These are phyloP conservation scores for Aspergillus sparsus DNA, from an alignment of 495 filamentous ascomycete genomes.

Conservation along the genomic window DNA sequence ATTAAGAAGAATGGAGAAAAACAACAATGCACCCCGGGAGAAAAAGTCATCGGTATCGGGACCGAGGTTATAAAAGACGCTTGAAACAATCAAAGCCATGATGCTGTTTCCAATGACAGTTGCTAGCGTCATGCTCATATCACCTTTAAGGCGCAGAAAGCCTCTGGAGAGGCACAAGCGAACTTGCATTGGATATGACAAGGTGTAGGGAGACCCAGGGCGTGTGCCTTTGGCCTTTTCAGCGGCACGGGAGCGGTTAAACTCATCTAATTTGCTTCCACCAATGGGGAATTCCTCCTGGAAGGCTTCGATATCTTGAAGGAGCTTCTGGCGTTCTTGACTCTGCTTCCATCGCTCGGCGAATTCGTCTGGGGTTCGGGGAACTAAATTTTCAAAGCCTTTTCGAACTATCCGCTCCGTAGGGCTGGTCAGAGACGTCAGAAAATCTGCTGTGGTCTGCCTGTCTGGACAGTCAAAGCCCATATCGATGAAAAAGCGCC, in stretches of 20 bases:
- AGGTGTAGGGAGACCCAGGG: slow-evolving; percentile 70
- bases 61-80: slow-evolving; percentile 77
- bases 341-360: slow-evolving; percentile 73
- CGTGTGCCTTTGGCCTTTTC: slow-evolving; percentile 55
- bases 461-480: slow-evolving; percentile 74
- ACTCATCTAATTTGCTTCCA: slow-evolving; percentile 64
- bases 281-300: slow-evolving; percentile 62
- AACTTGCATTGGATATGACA: slow-evolving; percentile 72
- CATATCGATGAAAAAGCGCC: slow-evolving; percentile 69
- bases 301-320: slow-evolving; percentile 71
- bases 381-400: slow-evolving; percentile 66
- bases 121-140: slow-evolving; percentile 69
- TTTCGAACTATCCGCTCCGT: slow-evolving; percentile 61
- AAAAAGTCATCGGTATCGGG: slow-evolving; percentile 69
- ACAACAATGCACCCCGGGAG: slow-evolving; percentile 76
- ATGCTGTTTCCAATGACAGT: slow-evolving; percentile 70
- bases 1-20: slow-evolving; percentile 85
- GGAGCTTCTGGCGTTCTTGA: slow-evolving; percentile 61
- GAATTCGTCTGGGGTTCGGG: slow-evolving; percentile 77
- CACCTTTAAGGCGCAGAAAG: slow-evolving; percentile 64
- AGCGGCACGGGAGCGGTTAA: slow-evolving; percentile 65
- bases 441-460: slow-evolving; percentile 76
- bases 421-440: slow-evolving; percentile 76
- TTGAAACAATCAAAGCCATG: slow-evolving; percentile 77
- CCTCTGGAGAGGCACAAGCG: slow-evolving; percentile 73